phyloP scores from a whole-genome alignment of 331 rosid species.

The Pyracantha coccinea region DNA sequence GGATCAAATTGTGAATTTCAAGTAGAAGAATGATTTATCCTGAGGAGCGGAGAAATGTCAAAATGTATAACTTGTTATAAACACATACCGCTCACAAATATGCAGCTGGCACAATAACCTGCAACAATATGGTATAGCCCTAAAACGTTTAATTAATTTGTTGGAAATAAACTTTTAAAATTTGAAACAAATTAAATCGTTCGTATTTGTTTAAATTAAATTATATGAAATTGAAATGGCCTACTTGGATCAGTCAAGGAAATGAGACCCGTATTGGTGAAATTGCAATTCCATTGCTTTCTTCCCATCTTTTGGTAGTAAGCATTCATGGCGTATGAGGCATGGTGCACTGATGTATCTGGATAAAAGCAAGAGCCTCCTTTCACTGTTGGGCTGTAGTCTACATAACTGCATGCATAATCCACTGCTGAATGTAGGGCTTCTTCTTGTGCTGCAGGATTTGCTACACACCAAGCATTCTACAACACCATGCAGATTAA shows the following conservation, averaged over 20 bases:
- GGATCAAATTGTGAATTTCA: too few relatives aligned
- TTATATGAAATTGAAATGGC: not conserved
- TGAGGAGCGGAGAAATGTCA: not conserved
- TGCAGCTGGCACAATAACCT: not conserved
- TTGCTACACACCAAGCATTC: not conserved
- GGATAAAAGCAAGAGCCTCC: conserved; percentile 11
- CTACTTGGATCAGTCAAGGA: conserved; percentile 28
- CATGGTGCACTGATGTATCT: conserved; percentile 9
- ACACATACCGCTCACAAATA: not conserved
- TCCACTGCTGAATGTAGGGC: not conserved
- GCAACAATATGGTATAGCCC: not conserved
- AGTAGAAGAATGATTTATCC: too few relatives aligned
- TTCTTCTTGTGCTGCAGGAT: not conserved
- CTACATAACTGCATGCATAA: not conserved
- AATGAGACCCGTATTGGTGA: conserved; percentile 17
- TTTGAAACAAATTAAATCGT: not conserved
- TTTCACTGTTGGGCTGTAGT: not conserved
- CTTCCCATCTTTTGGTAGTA: conserved; percentile 19
- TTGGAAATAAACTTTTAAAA: not conserved
- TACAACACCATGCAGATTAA: not conserved
- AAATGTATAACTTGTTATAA: not conserved
- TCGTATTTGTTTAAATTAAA: not conserved
- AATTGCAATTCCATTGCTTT: conserved; percentile 23
- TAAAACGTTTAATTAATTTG: not conserved
- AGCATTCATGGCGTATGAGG: conserved; percentile 38